These are phyloP conservation scores for Parathielavia appendiculata DNA, from an alignment of 495 filamentous ascomycete species.

Conservation along the genomic window DNA sequence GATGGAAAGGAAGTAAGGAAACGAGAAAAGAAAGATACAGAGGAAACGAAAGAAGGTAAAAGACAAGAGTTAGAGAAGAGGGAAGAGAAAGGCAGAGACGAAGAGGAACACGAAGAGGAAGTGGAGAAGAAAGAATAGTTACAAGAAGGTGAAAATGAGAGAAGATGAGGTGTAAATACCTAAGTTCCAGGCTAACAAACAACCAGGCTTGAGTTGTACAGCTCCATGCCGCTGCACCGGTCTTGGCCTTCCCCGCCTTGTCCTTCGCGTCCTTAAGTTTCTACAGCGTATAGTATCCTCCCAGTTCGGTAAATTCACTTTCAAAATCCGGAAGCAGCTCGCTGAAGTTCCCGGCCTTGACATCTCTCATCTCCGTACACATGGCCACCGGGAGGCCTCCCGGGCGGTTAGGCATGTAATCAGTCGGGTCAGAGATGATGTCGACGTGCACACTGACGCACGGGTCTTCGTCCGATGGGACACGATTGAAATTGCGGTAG, in stretches of 20 bases:
- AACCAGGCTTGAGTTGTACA: too few relatives aligned
- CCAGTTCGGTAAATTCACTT: background rate
- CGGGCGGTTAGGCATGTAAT: conserved; percentile 2
- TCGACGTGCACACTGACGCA: background rate
- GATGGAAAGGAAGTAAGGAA: too few relatives aligned
- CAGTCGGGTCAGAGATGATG: conserved; percentile 4
- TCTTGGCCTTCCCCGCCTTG: background rate
- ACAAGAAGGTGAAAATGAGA: too few relatives aligned
- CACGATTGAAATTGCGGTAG: conserved; percentile 10
- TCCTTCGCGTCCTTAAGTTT: background rate
- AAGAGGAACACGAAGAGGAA: too few relatives aligned
- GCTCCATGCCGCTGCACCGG: too few relatives aligned
- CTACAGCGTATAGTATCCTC: background rate
- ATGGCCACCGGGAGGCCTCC: background rate
- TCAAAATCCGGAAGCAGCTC: conserved; percentile 10
- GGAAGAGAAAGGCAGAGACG: too few relatives aligned
- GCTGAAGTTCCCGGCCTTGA: background rate
- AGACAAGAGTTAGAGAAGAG: too few relatives aligned
- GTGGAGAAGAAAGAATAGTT: too few relatives aligned
- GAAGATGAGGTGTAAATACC: too few relatives aligned
- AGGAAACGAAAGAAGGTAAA: too few relatives aligned
- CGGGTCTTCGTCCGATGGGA: conserved; percentile 3
- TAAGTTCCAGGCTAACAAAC: too few relatives aligned
- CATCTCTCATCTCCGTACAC: conserved; percentile 9
- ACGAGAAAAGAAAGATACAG: too few relatives aligned